A percentile compares a stretch with the other conserved stretches of the same genome.
phyloP scores from a whole-genome alignment of 768 basidiomycete genomes.

The Tylopilus plumbeoviolaceoides region DNA sequence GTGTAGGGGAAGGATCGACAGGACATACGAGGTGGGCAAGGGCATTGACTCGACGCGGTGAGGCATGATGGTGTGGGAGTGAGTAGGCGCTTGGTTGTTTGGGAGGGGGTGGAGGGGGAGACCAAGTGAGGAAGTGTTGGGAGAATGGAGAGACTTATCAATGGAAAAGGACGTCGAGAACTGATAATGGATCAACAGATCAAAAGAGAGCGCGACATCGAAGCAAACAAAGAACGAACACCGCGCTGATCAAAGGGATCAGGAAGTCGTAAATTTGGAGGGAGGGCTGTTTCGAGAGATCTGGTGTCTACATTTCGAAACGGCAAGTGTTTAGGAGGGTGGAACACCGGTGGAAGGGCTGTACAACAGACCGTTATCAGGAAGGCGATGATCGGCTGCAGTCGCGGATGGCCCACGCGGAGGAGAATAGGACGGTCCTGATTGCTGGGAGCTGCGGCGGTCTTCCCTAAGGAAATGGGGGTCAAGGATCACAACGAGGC shows the following conservation, averaged over 20 bases:
- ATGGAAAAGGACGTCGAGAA: slow-evolving; percentile 32
- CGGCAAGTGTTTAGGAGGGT: slow-evolving; percentile 27
- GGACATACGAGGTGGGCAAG: slow-evolving; percentile 33
- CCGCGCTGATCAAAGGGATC: slow-evolving; percentile 33
- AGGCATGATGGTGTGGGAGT: slow-evolving; percentile 39
- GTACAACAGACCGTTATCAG: slow-evolving; percentile 30
- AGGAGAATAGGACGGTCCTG: slow-evolving; percentile 18
- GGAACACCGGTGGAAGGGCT: slow-evolving; percentile 19
- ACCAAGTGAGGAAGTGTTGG: slow-evolving; percentile 21
- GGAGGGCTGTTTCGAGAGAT: slow-evolving; percentile 32
- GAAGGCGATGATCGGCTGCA: slow-evolving; percentile 31
- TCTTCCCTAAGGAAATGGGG: slow-evolving; percentile 26
- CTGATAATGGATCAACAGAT: slow-evolving; percentile 39
- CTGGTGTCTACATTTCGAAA: slow-evolving; percentile 29
- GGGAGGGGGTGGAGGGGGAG: slow-evolving; percentile 16
- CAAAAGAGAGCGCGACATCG: slow-evolving; percentile 34
- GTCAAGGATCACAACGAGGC: slow-evolving; percentile 16
- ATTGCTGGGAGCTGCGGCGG: slow-evolving; percentile 22
- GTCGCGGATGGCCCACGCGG: slow-evolving; percentile 22
- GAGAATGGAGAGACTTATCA: slow-evolving; percentile 34
- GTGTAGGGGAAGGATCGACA: slow-evolving; percentile 19
- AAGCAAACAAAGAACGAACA: slow-evolving; percentile 34
- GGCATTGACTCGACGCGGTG: slow-evolving; percentile 44
- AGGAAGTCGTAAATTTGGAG: slow-evolving; percentile 32
- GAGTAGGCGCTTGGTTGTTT: slow-evolving; percentile 9